Conservation (phyloP, 768 basidiomycete genomes). For the Tulasnella sp. region DNA sequence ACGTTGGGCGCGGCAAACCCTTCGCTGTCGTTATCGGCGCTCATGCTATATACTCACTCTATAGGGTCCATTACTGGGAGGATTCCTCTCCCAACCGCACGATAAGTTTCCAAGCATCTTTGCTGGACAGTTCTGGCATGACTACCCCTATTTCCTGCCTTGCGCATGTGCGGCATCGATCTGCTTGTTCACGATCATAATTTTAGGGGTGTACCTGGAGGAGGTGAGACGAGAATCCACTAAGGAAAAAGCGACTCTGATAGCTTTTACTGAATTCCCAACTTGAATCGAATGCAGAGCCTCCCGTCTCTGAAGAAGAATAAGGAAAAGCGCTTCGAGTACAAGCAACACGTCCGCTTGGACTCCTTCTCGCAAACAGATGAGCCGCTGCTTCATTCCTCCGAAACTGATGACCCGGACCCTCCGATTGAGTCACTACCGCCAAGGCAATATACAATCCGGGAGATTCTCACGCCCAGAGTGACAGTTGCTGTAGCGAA, state of each 20-base stretch:
- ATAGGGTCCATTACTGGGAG: conserved; percentile 17
- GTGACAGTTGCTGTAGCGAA: conserved; percentile 54
- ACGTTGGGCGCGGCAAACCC: not conserved
- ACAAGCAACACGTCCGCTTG: conserved; percentile 1
- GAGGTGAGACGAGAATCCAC: conserved; percentile 18
- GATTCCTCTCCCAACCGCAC: conserved; percentile 12
- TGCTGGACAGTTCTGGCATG: conserved; percentile 12
- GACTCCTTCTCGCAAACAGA: not conserved
- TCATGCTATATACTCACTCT: not conserved
- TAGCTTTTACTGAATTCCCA: too few relatives aligned
- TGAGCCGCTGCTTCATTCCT: not conserved
- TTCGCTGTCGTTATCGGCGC: too few relatives aligned
- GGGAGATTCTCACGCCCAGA: conserved; percentile 12
- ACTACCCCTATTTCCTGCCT: conserved; percentile 20
- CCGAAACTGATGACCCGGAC: not conserved
- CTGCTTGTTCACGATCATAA: not conserved
- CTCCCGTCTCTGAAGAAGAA: conserved; percentile 1
- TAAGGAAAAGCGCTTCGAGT: conserved; percentile 1
- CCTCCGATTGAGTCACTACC: not conserved
- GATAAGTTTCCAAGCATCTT: conserved; percentile 17
- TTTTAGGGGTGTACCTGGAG: conserved; percentile 1
- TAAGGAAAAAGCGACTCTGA: too few relatives aligned
- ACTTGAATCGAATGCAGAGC: too few relatives aligned
- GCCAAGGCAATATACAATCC: not conserved
- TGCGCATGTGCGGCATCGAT: conserved; percentile 11